Evolutionary conservation across 345 rosid species (phyloP).

Genomic region (Populus tremula): DNA sequence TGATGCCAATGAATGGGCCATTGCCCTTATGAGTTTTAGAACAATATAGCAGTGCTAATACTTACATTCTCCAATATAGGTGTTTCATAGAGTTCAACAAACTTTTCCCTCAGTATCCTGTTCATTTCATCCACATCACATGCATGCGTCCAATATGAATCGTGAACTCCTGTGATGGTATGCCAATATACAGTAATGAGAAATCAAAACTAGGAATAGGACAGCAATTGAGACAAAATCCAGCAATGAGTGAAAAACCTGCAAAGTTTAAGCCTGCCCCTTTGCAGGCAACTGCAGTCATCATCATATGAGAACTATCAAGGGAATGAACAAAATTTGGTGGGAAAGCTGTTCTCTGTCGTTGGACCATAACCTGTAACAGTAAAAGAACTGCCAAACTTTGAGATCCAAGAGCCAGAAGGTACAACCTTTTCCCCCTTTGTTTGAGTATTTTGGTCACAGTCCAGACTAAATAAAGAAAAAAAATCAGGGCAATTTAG

Average conservation of each 20-base stretch:
- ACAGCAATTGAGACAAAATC: constrained; percentile 6
- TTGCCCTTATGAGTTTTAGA: neutral
- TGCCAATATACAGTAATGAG: constrained; percentile 12
- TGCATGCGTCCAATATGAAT: constrained; percentile 99
- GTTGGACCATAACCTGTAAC: constrained; percentile 65
- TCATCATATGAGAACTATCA: constrained; percentile 99
- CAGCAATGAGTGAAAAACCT: constrained; percentile 40
- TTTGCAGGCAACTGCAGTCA: constrained; percentile 94
- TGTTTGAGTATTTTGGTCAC: neutral
- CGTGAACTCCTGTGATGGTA: constrained; percentile 82
- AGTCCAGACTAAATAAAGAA: neutral
- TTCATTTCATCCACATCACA: constrained; percentile 87
- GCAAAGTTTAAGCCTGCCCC: constrained; percentile 81
- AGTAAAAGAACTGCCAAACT: neutral
- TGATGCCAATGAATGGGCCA: neutral
- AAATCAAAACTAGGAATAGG: constrained; percentile 12
- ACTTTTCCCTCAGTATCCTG: constrained; percentile 80
- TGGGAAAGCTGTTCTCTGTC: constrained; percentile 94
- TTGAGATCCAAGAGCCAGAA: neutral
- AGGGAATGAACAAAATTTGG: constrained; percentile 98
- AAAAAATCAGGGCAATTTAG: neutral
- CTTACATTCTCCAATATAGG: constrained; percentile 92
- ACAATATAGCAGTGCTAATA: neutral
- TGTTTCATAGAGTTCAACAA: constrained; percentile 78
- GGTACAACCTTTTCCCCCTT: neutral